phyloP scores from a whole-genome alignment of 108 stramenopile species.

The Pseudonitzschia pungens region DNA sequence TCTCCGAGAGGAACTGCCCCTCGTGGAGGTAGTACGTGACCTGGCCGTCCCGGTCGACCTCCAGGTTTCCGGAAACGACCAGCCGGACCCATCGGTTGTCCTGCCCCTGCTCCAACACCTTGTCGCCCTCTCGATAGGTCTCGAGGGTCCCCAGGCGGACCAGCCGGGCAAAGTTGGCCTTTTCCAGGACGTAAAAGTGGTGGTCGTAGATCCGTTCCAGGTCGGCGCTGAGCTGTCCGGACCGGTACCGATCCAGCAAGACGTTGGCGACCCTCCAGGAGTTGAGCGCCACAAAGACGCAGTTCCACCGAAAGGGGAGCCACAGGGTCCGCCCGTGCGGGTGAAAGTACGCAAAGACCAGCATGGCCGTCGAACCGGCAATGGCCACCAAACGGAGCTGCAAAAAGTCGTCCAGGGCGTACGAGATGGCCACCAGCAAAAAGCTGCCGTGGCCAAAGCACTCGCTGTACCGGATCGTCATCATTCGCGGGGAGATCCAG shows the following conservation, averaged over 20 bases:
- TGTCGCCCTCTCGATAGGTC: slow-evolving; percentile 51
- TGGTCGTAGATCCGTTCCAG: slow-evolving; percentile 43
- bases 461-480: slow-evolving; percentile 69
- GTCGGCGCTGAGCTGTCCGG: slow-evolving; percentile 49
- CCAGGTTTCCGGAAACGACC: slow-evolving; percentile 68
- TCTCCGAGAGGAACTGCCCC: slow-evolving; percentile 80
- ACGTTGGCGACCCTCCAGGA: slow-evolving; percentile 63
- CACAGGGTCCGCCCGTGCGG: slow-evolving; percentile 84
- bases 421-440: slow-evolving; percentile 76
- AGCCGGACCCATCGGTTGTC: slow-evolving; percentile 66
- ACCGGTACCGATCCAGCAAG: slow-evolving; percentile 49
- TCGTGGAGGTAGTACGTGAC: slow-evolving; percentile 71
- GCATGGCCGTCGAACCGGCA: slow-evolving; percentile 69
- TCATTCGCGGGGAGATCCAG: slow-evolving; percentile 70
- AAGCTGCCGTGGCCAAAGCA: slow-evolving; percentile 76
- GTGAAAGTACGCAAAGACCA: slow-evolving; percentile 87
- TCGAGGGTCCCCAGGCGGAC: slow-evolving; percentile 48
- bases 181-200: slow-evolving; percentile 65
- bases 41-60: slow-evolving; percentile 65
- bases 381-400: slow-evolving; percentile 75
- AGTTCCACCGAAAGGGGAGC: slow-evolving; percentile 87
- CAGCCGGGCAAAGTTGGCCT: slow-evolving; percentile 64
- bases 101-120: slow-evolving; percentile 55
- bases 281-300: slow-evolving; percentile 77
- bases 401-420: slow-evolving; percentile 76